Conservation (phyloP, 805 yeast species). For the Barnettozyma pratensis region DNA sequence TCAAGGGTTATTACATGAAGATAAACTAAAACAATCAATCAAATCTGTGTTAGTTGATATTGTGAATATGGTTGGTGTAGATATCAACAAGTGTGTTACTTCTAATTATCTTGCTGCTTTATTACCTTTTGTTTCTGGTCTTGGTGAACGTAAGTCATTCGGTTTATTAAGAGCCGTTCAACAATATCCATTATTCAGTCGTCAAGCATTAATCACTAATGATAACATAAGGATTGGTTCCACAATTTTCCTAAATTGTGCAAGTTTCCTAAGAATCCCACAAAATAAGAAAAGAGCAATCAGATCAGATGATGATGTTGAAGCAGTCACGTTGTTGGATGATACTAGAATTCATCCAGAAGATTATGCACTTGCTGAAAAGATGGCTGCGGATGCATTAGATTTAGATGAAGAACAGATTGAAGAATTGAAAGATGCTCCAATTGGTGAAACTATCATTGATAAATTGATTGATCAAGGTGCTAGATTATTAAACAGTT, state of each 20-base stretch:
- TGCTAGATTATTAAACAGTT: conserved; percentile 73
- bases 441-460: conserved; percentile 66
- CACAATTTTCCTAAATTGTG: conserved; percentile 83
- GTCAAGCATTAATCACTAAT: conserved; percentile 81
- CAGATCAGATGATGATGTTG: conserved; percentile 39
- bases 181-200: conserved; percentile 54
- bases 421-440: conserved; percentile 65
- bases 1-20: conserved; percentile 67
- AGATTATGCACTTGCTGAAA: conserved; percentile 91
- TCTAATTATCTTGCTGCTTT: conserved; percentile 65
- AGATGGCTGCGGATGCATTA: conserved; percentile 97
- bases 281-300: conserved; percentile 36
- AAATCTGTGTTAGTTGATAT: conserved; percentile 86
- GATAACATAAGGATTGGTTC: conserved; percentile 62
- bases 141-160: conserved; percentile 93
- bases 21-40: conserved; percentile 56
- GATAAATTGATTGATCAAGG: conserved; percentile 59
- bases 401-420: conserved; percentile 94
- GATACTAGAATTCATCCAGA: conserved; percentile 97
- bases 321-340: conserved; percentile 71
- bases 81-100: conserved; percentile 83
- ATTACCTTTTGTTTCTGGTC: conserved; percentile 79
- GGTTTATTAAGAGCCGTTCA: conserved; percentile 81
- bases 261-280: conserved; percentile 81
- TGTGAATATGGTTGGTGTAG: conserved; percentile 88